Conservation (phyloP, 306 rosid genomes). For the Lathyrus oleraceus region DNA sequence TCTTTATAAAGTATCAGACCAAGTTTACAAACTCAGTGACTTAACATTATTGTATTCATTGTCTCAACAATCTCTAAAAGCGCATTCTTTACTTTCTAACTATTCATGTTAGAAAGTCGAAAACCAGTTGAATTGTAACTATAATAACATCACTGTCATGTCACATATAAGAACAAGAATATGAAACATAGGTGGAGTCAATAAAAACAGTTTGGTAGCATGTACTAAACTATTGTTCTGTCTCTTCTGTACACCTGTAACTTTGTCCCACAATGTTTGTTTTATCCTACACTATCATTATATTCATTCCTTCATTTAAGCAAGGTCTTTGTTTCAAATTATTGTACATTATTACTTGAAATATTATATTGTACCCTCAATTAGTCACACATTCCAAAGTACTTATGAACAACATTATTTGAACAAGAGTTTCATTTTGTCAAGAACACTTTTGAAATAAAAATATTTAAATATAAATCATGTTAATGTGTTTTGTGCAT, state of each 20-base stretch:
- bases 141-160: background rate
- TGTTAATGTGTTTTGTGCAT: background rate
- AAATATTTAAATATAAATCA: background rate
- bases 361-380: background rate
- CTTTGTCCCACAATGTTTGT: background rate
- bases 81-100: background rate
- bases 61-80: constrained; percentile 4
- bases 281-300: constrained; percentile 13
- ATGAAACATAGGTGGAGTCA: constrained; percentile 19
- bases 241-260: background rate
- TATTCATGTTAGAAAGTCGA: background rate
- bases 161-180: background rate
- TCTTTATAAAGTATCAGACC: constrained; percentile 30
- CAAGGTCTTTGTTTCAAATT: background rate
- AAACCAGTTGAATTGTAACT: background rate
- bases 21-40: background rate
- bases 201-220: background rate
- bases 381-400: background rate
- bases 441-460: background rate
- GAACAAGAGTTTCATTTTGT: too few relatives aligned
- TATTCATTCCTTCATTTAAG: background rate
- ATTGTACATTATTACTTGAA: background rate
- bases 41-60: constrained; percentile 29
- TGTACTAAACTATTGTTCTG: background rate
- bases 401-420: background rate